A percentile compares a stretch with the other conserved stretches of the same genome.
phyloP scores from a whole-genome alignment of 768 basidiomycete genomes.

The Chalciporus piperatus region DNA sequence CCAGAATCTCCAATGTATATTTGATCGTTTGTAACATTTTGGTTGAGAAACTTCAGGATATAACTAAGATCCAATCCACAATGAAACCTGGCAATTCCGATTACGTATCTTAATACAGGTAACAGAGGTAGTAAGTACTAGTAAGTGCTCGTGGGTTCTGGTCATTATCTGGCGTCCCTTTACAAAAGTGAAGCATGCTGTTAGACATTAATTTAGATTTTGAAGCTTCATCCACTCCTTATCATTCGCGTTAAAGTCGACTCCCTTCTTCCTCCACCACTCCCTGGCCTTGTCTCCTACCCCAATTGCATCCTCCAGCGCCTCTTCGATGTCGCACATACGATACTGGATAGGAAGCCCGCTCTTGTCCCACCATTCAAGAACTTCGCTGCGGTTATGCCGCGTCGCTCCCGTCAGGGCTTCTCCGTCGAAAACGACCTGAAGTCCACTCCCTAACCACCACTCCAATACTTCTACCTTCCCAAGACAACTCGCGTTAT shows the following conservation, averaged over 20 bases:
- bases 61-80: background rate
- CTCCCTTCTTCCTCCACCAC: slow-evolving; percentile 82
- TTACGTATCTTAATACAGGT: background rate
- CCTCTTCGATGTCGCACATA: slow-evolving; percentile 91
- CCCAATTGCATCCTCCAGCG: slow-evolving; percentile 81
- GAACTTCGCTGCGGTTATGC: slow-evolving; percentile 75
- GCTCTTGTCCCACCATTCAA: slow-evolving; percentile 87
- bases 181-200: background rate
- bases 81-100: background rate
- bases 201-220: slow-evolving; percentile 54
- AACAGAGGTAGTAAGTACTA: slow-evolving; percentile 1
- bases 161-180: background rate
- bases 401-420: slow-evolving; percentile 76
- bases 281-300: slow-evolving; percentile 70
- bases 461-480: slow-evolving; percentile 78
- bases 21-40: background rate
- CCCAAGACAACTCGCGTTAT: slow-evolving; percentile 77
- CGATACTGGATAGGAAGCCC: slow-evolving; percentile 81
- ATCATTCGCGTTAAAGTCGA: slow-evolving; percentile 80
- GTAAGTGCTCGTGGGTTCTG: background rate
- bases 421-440: slow-evolving; percentile 78
- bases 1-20: background rate
- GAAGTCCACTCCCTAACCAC: slow-evolving; percentile 79
- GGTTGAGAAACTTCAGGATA: too few species aligned
- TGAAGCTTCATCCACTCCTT: slow-evolving; percentile 89